These are phyloP conservation scores for Metschnikowia similis DNA, from an alignment of 805 yeast species.

Conservation along the genomic window DNA sequence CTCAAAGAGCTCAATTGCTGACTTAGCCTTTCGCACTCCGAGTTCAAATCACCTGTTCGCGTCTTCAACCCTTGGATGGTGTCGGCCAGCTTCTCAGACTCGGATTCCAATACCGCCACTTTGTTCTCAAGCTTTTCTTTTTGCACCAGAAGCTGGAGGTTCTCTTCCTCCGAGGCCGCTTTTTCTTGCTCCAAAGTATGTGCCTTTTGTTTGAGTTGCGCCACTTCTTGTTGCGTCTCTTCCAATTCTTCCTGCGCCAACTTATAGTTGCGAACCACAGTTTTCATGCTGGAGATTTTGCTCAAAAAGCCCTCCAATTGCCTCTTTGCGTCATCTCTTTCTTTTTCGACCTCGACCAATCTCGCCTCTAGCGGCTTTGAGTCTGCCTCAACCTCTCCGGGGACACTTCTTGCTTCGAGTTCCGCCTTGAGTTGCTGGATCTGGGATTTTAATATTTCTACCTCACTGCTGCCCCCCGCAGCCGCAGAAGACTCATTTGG, in stretches of 20 bases:
- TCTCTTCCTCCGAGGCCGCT: slow-evolving; percentile 1
- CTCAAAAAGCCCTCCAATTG: slow-evolving; percentile 61
- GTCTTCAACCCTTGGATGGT: slow-evolving; percentile 11
- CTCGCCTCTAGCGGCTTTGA: not conserved
- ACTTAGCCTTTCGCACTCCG: slow-evolving; percentile 51
- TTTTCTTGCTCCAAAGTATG: slow-evolving; percentile 35
- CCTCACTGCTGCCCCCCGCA: not conserved
- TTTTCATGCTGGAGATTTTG: slow-evolving; percentile 68
- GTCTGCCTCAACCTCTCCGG: not conserved
- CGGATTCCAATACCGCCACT: slow-evolving; percentile 22
- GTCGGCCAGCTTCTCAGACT: slow-evolving; percentile 17
- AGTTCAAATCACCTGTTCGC: slow-evolving; percentile 40
- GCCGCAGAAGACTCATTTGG: not conserved
- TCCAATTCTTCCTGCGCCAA: slow-evolving; percentile 63
- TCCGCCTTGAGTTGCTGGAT: slow-evolving; percentile 2
- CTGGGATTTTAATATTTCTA: not conserved
- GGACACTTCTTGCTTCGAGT: slow-evolving; percentile 2
- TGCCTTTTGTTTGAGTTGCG: slow-evolving; percentile 3
- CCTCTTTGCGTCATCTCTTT: slow-evolving; percentile 53
- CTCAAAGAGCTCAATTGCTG: slow-evolving; percentile 35
- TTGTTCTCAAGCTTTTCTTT: slow-evolving; percentile 44
- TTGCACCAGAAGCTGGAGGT: slow-evolving; percentile 17
- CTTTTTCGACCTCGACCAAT: slow-evolving; percentile 24
- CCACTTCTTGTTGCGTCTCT: slow-evolving; percentile 15
- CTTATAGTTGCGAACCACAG: slow-evolving; percentile 68